phyloP scores from a whole-genome alignment of 768 basidiomycete species.

The Pulveroboletus sp. region DNA sequence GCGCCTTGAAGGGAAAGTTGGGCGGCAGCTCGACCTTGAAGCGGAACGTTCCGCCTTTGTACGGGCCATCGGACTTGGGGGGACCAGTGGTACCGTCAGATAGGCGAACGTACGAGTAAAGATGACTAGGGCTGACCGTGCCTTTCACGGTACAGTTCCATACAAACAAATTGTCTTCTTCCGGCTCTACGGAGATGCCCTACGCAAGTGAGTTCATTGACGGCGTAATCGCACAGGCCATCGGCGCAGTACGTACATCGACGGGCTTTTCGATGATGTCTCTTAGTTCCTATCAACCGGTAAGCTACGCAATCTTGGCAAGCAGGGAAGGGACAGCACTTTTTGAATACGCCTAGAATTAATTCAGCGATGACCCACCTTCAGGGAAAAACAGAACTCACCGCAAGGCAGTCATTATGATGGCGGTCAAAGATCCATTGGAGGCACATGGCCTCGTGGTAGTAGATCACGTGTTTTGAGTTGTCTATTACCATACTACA shows the following conservation, averaged over 20 bases:
- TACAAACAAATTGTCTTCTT: slow-evolving; percentile 67
- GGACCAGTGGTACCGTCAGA: slow-evolving; percentile 3
- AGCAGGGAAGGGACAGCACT: slow-evolving; percentile 34
- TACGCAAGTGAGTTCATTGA: slow-evolving; percentile 26
- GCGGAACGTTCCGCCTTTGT: slow-evolving; percentile 76
- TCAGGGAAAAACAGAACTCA: slow-evolving; percentile 13
- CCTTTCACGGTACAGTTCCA: slow-evolving; percentile 80
- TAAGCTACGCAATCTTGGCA: slow-evolving; percentile 6
- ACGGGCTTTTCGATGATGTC: slow-evolving; percentile 61
- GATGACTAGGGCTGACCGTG: slow-evolving; percentile 42
- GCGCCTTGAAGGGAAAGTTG: slow-evolving; percentile 88
- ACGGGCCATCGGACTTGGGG: slow-evolving; percentile 67
- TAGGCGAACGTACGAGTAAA: neutral
- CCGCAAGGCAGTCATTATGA: slow-evolving; percentile 39
- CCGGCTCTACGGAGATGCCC: slow-evolving; percentile 58
- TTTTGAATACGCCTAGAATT: slow-evolving; percentile 65
- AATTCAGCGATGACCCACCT: slow-evolving; percentile 18
- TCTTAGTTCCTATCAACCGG: slow-evolving; percentile 52
- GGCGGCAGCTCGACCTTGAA: slow-evolving; percentile 69
- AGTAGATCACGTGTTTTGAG: slow-evolving; percentile 15
- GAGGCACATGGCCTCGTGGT: neutral
- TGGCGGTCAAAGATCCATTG: slow-evolving; percentile 1
- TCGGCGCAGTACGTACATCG: slow-evolving; percentile 41
- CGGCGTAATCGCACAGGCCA: slow-evolving; percentile 8
- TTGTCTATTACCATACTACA: no score